phyloP scores from a whole-genome alignment of 208 protist species.

The Acanthamoeba lenticulata region DNA sequence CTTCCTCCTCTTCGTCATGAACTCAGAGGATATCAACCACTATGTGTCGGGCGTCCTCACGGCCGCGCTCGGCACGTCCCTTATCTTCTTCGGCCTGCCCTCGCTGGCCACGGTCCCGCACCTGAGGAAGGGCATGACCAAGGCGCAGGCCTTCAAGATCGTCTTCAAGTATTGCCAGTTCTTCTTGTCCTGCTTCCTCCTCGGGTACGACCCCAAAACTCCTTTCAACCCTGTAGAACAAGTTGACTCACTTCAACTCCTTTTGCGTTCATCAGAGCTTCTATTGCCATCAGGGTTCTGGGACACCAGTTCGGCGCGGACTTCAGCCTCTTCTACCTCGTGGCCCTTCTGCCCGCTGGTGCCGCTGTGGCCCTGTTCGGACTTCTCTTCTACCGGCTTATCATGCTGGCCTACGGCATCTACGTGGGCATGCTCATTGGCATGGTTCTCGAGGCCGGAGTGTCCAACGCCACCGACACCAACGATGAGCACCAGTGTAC shows the following conservation, averaged over 20 bases:
- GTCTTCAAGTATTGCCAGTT: conserved; percentile 12
- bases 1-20: background rate
- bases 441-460: background rate
- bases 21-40: background rate
- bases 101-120: background rate
- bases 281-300: background rate
- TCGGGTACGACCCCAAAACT: no score
- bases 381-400: background rate
- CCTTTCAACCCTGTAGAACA: no score
- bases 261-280: no score
- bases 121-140: background rate
- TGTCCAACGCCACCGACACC: conserved; percentile 22
- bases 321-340: background rate
- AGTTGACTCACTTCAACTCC: background rate
- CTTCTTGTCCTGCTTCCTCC: conserved; percentile 20
- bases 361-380: background rate
- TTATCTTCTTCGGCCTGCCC: conserved; percentile 27
- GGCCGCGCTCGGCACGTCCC: background rate
- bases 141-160: conserved; percentile 32
- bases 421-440: conserved; percentile 40
- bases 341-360: background rate
- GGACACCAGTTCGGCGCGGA: background rate
- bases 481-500: conserved; percentile 36
- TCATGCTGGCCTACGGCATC: background rate
- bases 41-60: background rate